Percentiles rank a stretch among this genome's conserved stretches.
Evolutionary conservation across 768 basidiomycete genomes (phyloP).

Genomic region (Mycena filopes): DNA sequence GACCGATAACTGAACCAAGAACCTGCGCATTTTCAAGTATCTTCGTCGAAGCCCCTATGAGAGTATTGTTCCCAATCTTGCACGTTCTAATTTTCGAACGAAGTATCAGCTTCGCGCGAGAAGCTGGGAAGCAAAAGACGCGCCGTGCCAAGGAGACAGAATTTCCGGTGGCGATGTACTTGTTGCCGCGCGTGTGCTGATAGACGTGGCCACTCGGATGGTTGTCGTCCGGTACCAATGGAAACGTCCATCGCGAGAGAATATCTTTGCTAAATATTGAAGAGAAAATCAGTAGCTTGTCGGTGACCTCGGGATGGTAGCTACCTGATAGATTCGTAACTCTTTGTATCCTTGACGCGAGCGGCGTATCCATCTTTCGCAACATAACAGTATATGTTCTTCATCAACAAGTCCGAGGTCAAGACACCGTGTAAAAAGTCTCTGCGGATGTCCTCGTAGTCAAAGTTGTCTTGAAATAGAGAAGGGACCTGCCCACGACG

Average conservation of each 20-base stretch:
- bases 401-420: constrained; percentile 93
- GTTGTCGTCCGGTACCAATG: constrained; percentile 94
- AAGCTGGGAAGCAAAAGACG: constrained; percentile 32
- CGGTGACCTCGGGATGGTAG: constrained; percentile 1
- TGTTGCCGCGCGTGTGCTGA: constrained; percentile 88
- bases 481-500: constrained; percentile 88
- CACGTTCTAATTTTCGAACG: constrained; percentile 69
- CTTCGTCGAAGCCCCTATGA: constrained; percentile 84
- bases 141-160: constrained; percentile 88
- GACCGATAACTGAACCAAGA: constrained; percentile 80
- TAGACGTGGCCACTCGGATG: constrained; percentile 85
- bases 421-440: constrained; percentile 96
- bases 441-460: constrained; percentile 89
- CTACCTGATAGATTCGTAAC: constrained; percentile 90
- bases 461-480: constrained; percentile 98
- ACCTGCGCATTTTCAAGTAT: constrained; percentile 77
- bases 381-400: constrained; percentile 92
- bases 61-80: constrained; percentile 81
- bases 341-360: constrained; percentile 91
- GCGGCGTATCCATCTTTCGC: constrained; percentile 92
- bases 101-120: constrained; percentile 4
- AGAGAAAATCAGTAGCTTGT: constrained; percentile 9
- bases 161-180: constrained; percentile 85
- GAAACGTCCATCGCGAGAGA: constrained; percentile 93
- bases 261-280: constrained; percentile 95